These are phyloP conservation scores for Lipomyces yarrowii DNA, from an alignment of 1,139 yeast genomes.

Conservation along the genomic window DNA sequence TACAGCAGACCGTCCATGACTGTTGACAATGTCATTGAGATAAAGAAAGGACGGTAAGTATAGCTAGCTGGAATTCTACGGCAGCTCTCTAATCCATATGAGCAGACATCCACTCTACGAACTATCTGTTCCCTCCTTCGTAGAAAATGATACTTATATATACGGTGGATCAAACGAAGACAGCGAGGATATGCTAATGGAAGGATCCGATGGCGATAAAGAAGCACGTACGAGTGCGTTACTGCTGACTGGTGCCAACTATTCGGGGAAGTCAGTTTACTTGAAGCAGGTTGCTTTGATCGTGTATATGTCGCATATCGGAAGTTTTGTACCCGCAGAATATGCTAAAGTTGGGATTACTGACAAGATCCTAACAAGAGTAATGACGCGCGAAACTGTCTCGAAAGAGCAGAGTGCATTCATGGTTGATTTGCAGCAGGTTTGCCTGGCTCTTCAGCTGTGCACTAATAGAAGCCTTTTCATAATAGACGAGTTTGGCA, in stretches of 20 bases:
- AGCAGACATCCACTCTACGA: slow-evolving; percentile 50
- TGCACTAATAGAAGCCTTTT: slow-evolving; percentile 47
- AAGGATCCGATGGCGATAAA: slow-evolving; percentile 11
- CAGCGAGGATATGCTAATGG: not conserved
- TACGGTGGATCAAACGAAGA: slow-evolving; percentile 29
- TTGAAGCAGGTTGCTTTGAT: slow-evolving; percentile 51
- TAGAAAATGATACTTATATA: slow-evolving; percentile 45
- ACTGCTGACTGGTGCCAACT: slow-evolving; percentile 55
- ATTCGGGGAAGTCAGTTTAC: slow-evolving; percentile 56
- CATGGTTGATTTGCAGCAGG: slow-evolving; percentile 50
- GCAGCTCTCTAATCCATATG: not conserved
- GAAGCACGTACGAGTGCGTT: slow-evolving; percentile 29
- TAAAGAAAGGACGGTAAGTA: slow-evolving; percentile 37
- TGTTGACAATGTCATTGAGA: slow-evolving; percentile 36
- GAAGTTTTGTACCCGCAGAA: slow-evolving; percentile 53
- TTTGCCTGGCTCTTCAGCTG: slow-evolving; percentile 47
- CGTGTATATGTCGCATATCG: slow-evolving; percentile 52
- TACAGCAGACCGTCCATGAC: slow-evolving; percentile 48
- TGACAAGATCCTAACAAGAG: slow-evolving; percentile 50
- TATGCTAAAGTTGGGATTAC: slow-evolving; percentile 50
- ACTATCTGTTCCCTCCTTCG: slow-evolving; percentile 43
- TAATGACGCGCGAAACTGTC: slow-evolving; percentile 50
- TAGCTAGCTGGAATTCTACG: not conserved
- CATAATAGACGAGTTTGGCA: slow-evolving; percentile 56
- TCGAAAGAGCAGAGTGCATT: slow-evolving; percentile 51